Conservation (phyloP, 1,284 basidiomycete genomes). For the Irpex sp. region DNA sequence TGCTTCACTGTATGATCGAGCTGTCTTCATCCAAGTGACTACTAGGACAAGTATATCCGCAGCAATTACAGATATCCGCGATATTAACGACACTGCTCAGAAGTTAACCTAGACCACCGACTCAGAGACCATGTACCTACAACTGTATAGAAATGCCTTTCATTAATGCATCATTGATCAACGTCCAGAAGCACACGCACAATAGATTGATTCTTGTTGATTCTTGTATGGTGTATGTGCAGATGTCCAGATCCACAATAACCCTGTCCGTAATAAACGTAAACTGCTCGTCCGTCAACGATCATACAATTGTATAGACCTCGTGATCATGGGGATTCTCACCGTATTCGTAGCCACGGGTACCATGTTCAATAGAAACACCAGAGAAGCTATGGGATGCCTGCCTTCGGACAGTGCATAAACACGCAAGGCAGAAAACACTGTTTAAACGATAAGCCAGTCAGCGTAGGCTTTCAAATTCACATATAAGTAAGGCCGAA, state of each 20-base stretch:
- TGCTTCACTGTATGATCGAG: neutral
- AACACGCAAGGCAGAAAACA: neutral
- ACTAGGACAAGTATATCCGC: neutral
- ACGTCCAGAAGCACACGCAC: no score
- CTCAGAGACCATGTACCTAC: neutral
- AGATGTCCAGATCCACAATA: no score
- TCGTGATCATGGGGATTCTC: neutral
- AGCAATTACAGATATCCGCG: neutral
- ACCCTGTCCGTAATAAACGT: no score
- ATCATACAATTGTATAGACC: no score
- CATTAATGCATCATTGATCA: no score
- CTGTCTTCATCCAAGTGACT: neutral
- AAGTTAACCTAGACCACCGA: no score
- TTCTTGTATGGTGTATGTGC: no score
- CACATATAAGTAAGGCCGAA: neutral
- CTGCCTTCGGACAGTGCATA: neutral
- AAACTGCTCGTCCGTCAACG: no score
- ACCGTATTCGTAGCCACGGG: neutral
- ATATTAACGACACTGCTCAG: neutral
- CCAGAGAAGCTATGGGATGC: neutral
- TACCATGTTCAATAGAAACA: neutral
- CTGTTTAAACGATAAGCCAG: neutral
- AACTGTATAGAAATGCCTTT: no score
- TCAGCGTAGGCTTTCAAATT: no score
- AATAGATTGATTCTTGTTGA: no score